Evolutionary conservation across 768 basidiomycete species (phyloP), one percentile per base, ranked within the genome.

Genomic region (Serendipita vermifera): DNA sequence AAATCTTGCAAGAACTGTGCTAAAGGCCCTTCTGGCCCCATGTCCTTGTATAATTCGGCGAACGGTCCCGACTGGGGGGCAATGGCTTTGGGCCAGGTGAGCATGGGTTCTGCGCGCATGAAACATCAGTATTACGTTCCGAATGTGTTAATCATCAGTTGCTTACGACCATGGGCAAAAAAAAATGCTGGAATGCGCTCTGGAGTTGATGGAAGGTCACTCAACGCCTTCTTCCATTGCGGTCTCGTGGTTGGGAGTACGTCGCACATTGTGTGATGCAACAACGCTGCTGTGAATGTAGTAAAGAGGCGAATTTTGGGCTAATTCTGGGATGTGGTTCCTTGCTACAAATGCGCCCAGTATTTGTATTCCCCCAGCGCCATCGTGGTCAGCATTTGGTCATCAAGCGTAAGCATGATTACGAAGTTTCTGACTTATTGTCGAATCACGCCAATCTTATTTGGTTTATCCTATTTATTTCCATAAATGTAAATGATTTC

Each of bases 121-220:
- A 36, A 36, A 20, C 3, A 36, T 33, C 11, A 41, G 14, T 15
- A 17, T 33, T 3, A 39, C 51, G 24, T 13, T 4, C 33, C 39
- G 13, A 29, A 1, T 6, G 38, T 17, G n/a, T 20, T 31, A 22
- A 43, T 1, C 38, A 33, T 15, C 5, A 26, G 22, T 15, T 29
- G 55, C 64, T 40, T 57, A 35, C 79, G 79, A 5, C 83, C 82
- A 68, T 85, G 83, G 3, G 74, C 80, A 59, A 87, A 85, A 73
- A 84, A 89, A 71, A 89, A 83, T 0, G 79, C 71, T 0, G 85
- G 86, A 20, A 87, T 83, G 33, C 76, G 75, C n/a, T 74, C 65
- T 3, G 79, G 77, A 1, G 75, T 77, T 3, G 74, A 62, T 0
- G 83, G 81, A 0, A 84, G 73, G 0, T 72, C 67, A 1, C 78